Conservation (phyloP, 768 basidiomycete genomes). For the Neoboletus brunneissimus region DNA sequence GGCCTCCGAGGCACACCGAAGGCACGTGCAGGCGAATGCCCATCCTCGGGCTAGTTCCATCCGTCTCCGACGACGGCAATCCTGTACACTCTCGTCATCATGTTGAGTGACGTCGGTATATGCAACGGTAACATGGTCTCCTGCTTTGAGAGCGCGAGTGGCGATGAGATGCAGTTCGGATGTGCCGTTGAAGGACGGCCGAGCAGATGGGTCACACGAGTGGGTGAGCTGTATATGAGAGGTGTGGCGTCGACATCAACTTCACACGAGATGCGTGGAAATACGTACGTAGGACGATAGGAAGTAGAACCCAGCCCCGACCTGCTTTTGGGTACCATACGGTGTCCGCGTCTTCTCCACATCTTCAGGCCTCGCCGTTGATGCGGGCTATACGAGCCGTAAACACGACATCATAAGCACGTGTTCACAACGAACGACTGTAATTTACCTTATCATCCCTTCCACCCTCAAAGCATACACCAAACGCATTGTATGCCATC, state of each 20-base stretch:
- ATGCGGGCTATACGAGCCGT: slow-evolving; percentile 43
- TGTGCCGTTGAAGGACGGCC: slow-evolving; percentile 67
- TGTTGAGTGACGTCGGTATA: slow-evolving; percentile 68
- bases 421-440: background rate
- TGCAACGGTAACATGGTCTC: slow-evolving; percentile 73
- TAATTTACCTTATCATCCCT: slow-evolving; percentile 64
- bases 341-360: slow-evolving; percentile 75
- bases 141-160: slow-evolving; percentile 61
- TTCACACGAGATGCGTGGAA: background rate
- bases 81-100: slow-evolving; percentile 47
- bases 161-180: slow-evolving; percentile 71
- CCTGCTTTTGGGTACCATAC: slow-evolving; percentile 68
- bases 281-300: slow-evolving; percentile 67
- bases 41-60: slow-evolving; percentile 77
- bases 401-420: background rate
- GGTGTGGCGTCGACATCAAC: background rate
- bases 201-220: slow-evolving; percentile 68
- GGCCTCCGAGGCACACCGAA: slow-evolving; percentile 59
- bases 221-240: slow-evolving; percentile 49
- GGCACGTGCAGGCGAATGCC: slow-evolving; percentile 75
- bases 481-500: slow-evolving; percentile 75
- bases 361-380: slow-evolving; percentile 60
- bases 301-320: slow-evolving; percentile 73
- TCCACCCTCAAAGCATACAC: slow-evolving; percentile 64
- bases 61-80: slow-evolving; percentile 63